These are phyloP conservation scores for Populus pruinosa DNA, from an alignment of 345 rosid species.

Conservation along the genomic window DNA sequence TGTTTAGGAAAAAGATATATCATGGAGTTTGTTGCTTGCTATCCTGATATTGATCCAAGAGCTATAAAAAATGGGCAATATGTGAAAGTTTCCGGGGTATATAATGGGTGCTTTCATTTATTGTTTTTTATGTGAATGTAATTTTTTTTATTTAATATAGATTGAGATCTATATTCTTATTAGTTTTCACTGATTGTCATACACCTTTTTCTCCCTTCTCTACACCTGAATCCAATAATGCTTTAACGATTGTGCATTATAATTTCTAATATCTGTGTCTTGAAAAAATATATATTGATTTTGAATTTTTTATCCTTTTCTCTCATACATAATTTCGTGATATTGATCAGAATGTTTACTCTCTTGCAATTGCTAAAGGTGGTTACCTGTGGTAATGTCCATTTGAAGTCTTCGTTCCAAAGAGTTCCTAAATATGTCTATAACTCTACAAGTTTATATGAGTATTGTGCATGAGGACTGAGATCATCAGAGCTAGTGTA, in stretches of 20 bases:
- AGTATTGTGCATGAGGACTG: constrained; percentile 91
- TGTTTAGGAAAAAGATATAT: constrained; percentile 71
- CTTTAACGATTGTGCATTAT: neutral
- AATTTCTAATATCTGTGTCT: neutral
- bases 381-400: constrained; percentile 93
- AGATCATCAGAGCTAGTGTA: too few species aligned
- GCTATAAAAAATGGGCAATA: constrained; percentile 87
- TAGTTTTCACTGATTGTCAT: neutral
- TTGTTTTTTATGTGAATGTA: neutral
- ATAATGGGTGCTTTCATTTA: constrained; percentile 7
- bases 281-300: neutral
- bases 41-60: constrained; percentile 88
- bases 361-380: constrained; percentile 50
- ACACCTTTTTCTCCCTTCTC: neutral
- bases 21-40: constrained; percentile 51
- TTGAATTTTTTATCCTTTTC: neutral
- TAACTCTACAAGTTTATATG: constrained; percentile 78
- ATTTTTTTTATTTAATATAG: neutral
- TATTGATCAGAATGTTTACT: neutral
- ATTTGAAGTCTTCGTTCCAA: constrained; percentile 86
- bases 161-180: neutral
- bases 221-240: neutral
- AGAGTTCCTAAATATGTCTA: constrained; percentile 90
- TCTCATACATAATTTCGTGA: neutral
- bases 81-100: constrained; percentile 94